phyloP scores from a whole-genome alignment of 1,284 basidiomycete species.

The Naganishia sp. region DNA sequence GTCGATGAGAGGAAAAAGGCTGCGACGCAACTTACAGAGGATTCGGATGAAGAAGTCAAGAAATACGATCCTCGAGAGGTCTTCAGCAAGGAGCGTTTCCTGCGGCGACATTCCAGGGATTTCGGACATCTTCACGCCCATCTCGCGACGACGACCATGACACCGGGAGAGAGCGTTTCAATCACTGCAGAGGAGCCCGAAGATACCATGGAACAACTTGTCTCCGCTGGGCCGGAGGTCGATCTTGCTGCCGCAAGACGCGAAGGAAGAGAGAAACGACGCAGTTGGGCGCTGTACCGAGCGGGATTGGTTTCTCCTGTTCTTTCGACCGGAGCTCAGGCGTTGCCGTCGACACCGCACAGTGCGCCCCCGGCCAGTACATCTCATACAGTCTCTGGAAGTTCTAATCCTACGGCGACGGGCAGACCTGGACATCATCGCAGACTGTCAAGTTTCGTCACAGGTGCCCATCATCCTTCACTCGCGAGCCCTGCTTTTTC shows the following conservation, averaged over 20 bases:
- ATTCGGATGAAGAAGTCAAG: constrained; percentile 23
- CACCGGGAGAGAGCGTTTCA: background rate
- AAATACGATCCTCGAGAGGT: constrained; percentile 22
- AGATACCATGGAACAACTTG: constrained; percentile 18
- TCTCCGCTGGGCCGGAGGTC: constrained; percentile 4
- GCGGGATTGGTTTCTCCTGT: constrained; percentile 27
- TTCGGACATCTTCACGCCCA: constrained; percentile 32
- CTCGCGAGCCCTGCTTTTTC: constrained; percentile 10
- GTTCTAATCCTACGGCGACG: background rate
- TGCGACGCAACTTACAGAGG: background rate
- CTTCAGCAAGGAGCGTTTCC: constrained; percentile 30
- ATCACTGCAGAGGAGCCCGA: background rate
- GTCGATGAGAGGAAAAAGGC: background rate
- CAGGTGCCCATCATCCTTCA: constrained; percentile 20
- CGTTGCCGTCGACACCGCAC: constrained; percentile 11
- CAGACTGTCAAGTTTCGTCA: constrained; percentile 20
- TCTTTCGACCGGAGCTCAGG: background rate
- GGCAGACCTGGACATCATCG: constrained; percentile 21
- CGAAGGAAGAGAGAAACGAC: constrained; percentile 33
- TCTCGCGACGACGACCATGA: background rate
- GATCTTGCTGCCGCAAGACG: constrained; percentile 16
- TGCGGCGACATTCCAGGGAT: constrained; percentile 34
- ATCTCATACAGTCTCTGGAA: constrained; percentile 1
- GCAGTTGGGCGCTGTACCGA: constrained; percentile 32
- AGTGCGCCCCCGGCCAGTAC: constrained; percentile 8